Evolutionary conservation across 2,329 filamentous ascomycete genomes (phyloP), one percentile per base, ranked within the genome.

Genomic region (Lachnellula hyalina): DNA sequence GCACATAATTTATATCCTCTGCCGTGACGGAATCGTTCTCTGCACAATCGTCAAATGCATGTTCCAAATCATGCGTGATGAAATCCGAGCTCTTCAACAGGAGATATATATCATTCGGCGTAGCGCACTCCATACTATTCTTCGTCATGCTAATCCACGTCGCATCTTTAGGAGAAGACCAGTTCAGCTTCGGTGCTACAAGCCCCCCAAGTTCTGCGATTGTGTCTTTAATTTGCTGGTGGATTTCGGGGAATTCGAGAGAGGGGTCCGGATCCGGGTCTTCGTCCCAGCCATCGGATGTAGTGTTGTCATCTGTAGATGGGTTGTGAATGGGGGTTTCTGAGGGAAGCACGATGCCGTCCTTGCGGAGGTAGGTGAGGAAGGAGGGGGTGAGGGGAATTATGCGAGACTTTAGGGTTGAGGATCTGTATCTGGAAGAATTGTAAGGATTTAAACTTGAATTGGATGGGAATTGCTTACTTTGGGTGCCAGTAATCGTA

Each of bases 161-260:
- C 8, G 94, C 94, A 69, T 99, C 94, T 71, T 96, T 96, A 4
- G 94, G 94, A 4, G 91, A 86, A 5, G 92, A 96, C 94, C 94
- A 99, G 75, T 97, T 97, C 47, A 99, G 76, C 72, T 99, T 99
- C 0, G 94, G 94, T 1, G 88, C 86, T 8, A 96, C 92, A 57
- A 86, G 84, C 56, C 93, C 93, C 15, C 90, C 92, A 1, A 97
- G 80, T 64, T 92, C 87, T 12, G 77, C 73, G 59, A 99, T 96
- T 42, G 82, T 88, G 23, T 82, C 76, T 69, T 86, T 87, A 70
- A 99, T 90, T 54, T 81, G 73, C 45, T 84, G 76, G 71, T 99
- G 94, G 2, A 92, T 81, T 36, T 89, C 86, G 8, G 84, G 73
- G 73, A 90, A 84, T 38, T 59, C 23, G 2, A 60, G 54, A 7